These are phyloP conservation scores for Miscanthus lutarioriparius DNA, from an alignment of 176 grass and related monocot genomes.

Conservation along the genomic window DNA sequence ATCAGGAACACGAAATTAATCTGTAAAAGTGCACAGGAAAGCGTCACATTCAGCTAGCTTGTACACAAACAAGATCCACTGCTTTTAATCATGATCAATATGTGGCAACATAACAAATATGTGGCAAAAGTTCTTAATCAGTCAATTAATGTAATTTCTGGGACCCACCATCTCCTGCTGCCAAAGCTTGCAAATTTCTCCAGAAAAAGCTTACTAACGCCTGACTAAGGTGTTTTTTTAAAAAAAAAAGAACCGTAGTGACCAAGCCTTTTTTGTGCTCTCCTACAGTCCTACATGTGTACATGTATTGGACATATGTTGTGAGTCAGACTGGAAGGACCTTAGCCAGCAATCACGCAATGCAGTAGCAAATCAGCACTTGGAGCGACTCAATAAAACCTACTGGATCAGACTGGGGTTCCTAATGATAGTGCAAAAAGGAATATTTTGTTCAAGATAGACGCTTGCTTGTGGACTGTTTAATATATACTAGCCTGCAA, in stretches of 20 bases:
- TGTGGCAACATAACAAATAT: neutral
- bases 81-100: neutral
- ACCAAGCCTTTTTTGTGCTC: neutral
- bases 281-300: neutral
- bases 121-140: neutral
- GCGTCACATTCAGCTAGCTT: neutral
- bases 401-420: neutral
- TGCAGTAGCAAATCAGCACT: neutral
- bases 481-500: neutral
- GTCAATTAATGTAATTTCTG: neutral
- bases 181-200: neutral
- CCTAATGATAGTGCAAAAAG: neutral
- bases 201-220: neutral
- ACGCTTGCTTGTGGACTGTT: neutral
- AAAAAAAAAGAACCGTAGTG: neutral
- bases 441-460: neutral
- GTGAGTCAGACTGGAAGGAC: neutral
- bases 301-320: neutral
- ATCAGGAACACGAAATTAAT: slow-evolving; percentile 91
- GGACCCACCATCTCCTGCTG: neutral
- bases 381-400: neutral
- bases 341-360: neutral
- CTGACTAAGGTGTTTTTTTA: neutral
- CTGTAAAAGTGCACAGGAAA: slow-evolving; percentile 30
- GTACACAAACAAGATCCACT: neutral